Conservation (phyloP, 768 basidiomycete species). For the Pulveroboletus frians region DNA sequence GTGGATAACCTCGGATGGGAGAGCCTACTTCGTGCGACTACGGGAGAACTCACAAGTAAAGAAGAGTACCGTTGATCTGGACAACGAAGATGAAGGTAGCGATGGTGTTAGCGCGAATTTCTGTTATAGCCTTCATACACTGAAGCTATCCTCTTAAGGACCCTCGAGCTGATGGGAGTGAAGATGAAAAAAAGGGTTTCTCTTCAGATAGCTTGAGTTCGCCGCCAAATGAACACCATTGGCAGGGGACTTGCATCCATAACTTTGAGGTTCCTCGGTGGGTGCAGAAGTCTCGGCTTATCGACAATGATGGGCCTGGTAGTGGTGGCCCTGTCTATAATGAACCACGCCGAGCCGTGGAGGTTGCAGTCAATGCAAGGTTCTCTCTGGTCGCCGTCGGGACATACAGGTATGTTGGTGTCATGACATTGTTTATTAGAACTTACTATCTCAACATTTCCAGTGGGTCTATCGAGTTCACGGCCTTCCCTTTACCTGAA, state of each 20-base stretch:
- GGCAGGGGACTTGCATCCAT: constrained; percentile 81
- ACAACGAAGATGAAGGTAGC: constrained; percentile 45
- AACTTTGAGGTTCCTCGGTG: constrained; percentile 68
- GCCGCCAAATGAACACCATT: constrained; percentile 28
- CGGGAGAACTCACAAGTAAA: constrained; percentile 34
- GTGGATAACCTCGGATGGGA: constrained; percentile 83
- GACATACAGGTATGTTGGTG: constrained; percentile 49
- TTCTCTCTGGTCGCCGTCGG: constrained; percentile 85
- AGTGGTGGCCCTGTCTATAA: constrained; percentile 40
- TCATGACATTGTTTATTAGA: neutral
- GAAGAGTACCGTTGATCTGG: neutral
- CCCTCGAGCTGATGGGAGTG: constrained; percentile 2
- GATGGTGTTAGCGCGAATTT: constrained; percentile 36
- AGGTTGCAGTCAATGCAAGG: constrained; percentile 65
- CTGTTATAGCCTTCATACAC: neutral
- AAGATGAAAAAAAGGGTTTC: constrained; percentile 2
- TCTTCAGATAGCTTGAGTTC: constrained; percentile 5
- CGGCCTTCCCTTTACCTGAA: constrained; percentile 62
- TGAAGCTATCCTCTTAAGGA: constrained; percentile 11
- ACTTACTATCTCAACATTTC: neutral
- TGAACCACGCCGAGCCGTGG: constrained; percentile 62
- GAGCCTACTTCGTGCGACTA: constrained; percentile 73
- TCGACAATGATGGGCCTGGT: constrained; percentile 43
- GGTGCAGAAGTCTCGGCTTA: constrained; percentile 69
- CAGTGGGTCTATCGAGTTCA: constrained; percentile 64